A percentile compares a stretch with the other conserved stretches of the same genome.
phyloP scores from a whole-genome alignment of 768 basidiomycete genomes.

The Termitomyces sp. region DNA sequence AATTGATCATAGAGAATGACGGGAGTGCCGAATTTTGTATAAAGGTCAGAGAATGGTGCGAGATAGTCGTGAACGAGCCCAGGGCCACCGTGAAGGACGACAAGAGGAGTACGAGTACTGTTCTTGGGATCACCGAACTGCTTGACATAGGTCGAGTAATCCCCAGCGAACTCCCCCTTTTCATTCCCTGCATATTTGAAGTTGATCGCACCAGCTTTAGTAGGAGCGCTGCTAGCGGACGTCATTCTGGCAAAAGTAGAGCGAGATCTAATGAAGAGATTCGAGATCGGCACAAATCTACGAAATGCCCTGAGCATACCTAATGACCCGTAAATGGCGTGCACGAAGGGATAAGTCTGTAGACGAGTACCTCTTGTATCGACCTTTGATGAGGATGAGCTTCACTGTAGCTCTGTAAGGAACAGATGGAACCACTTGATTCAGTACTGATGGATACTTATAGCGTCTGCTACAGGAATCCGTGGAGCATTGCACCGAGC shows the following conservation, averaged over 20 bases:
- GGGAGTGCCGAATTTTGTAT: conserved; percentile 30
- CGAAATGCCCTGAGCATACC: neutral
- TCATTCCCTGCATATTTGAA: conserved; percentile 9
- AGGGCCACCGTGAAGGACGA: conserved; percentile 45
- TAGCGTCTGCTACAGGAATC: too few species aligned
- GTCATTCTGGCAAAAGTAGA: neutral
- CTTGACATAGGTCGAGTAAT: conserved; percentile 12
- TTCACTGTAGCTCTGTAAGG: too few species aligned
- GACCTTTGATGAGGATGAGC: too few species aligned
- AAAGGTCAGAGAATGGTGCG: conserved; percentile 34
- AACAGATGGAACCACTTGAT: too few species aligned
- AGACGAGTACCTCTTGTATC: too few species aligned
- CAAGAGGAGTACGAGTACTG: conserved; percentile 23
- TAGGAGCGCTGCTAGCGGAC: neutral
- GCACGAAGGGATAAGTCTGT: neutral
- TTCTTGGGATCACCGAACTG: conserved; percentile 8
- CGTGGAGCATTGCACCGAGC: too few species aligned
- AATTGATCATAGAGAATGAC: conserved; percentile 57
- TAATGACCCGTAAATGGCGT: neutral
- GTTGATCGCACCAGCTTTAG: conserved; percentile 1
- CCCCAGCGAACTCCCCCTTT: neutral
- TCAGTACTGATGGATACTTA: too few species aligned
- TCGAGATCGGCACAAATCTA: neutral
- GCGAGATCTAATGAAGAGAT: neutral
- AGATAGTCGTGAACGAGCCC: conserved; percentile 45